Base-by-base conservation (phyloP, 306 rosid species). In the Cicer judaicum region DNA sequence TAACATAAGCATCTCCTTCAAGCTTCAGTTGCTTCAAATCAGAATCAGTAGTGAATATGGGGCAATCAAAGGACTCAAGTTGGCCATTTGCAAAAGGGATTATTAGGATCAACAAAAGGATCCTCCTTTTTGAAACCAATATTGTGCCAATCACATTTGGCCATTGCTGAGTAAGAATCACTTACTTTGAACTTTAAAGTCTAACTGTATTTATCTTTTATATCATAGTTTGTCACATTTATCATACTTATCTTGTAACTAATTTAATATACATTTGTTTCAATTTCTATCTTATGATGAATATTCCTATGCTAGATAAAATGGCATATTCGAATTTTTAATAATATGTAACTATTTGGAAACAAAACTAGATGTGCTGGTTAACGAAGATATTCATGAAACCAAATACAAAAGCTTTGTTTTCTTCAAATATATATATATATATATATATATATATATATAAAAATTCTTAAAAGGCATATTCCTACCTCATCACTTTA, bases 1-100 rank as follows among this genome's bases (percentile, higher is more conserved):
- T 15, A 15, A 3, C 0, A 40, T 13, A 74, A 62, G 80, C 80
- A 70, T 70, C 38, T 10, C 73, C 77, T 12, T 81, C 53, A 10
- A 50, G 62, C 2, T 34, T n/a, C 10, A 56, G 47, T 8, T 15
- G 55, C 5, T 54, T 14, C 42, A 11, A 4, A 6, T 29, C 42
- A 15, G 12, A 60, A 7, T 36, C 34, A 24, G 34, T 24, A 24
- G 34, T 24, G 34, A 24, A 24, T 42, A 8, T 18, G 10, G 65
- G 52, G 46, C 8, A 54, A 1, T 81, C 8, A 64, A 75, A 80
- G 5, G 13, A 69, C 34, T 14, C 54, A 2, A 29, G 38, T 12
- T 67, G 19, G 46, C 61, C 68, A 68, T 57, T 39, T 67, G 72
- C 60, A 14, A 46, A 18, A 44, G 71, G 36, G 57, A 60, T 60